A percentile compares a stretch with the other conserved stretches of the same genome.
Conservation (phyloP, 257 asterid species). For the Solanum phureja region DNA sequence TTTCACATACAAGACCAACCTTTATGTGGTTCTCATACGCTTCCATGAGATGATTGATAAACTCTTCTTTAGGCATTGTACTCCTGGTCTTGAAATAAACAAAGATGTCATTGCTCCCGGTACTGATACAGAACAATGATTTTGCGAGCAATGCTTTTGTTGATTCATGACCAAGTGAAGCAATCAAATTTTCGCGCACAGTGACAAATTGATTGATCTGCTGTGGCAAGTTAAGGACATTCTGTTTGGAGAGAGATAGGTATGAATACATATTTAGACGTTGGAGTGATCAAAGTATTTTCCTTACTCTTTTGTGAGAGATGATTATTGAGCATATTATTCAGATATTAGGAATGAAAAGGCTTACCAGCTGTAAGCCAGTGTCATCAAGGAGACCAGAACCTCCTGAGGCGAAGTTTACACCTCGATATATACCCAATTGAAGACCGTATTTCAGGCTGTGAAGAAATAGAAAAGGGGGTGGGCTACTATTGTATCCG, state of each 20-base stretch:
- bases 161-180: constrained; percentile 22
- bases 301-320: background rate
- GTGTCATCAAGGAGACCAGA: constrained; percentile 64
- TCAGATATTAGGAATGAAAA: background rate
- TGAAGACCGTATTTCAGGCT: constrained; percentile 21
- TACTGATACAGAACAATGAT: constrained; percentile 52
- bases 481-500: constrained; percentile 61
- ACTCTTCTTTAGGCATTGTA: constrained; percentile 16
- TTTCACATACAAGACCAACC: constrained; percentile 11
- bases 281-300: background rate
- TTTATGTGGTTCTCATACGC: constrained; percentile 35
- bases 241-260: constrained; percentile 18
- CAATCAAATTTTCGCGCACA: constrained; percentile 21
- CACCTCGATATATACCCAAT: constrained; percentile 35
- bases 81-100: constrained; percentile 33
- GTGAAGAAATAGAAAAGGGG: constrained; percentile 42
- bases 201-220: constrained; percentile 49
- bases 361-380: constrained; percentile 29
- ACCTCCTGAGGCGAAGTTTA: constrained; percentile 74
- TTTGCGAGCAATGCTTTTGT: constrained; percentile 24
- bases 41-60: constrained; percentile 24
- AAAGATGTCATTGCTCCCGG: constrained; percentile 67
- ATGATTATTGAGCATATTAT: background rate
- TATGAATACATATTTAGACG: background rate
- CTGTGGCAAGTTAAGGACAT: constrained; percentile 38